Percentiles rank a stretch among this genome's conserved stretches.
These are phyloP conservation scores for Eudorina sp. DNA, from an alignment of 139 green algal genomes.

Conservation along the genomic window DNA sequence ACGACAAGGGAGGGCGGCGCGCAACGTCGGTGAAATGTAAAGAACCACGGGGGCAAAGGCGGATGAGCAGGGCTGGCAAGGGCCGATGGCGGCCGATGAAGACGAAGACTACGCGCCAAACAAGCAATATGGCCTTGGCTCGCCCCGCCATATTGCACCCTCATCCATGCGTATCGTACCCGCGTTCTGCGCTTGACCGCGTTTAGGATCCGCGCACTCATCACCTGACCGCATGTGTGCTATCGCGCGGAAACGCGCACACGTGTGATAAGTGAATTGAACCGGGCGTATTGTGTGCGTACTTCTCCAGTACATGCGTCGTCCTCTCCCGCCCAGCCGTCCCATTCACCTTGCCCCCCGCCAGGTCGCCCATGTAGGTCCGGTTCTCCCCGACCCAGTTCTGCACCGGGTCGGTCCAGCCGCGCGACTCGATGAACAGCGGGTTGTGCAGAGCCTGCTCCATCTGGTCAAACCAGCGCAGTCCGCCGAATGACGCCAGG, in stretches of 20 bases:
- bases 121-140: too few relatives aligned
- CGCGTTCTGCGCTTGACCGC: too few relatives aligned
- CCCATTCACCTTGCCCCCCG: not conserved
- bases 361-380: slow-evolving; percentile 38
- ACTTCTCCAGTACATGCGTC: not conserved
- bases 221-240: too few relatives aligned
- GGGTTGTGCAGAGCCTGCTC: slow-evolving; percentile 69
- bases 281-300: too few relatives aligned
- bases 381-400: slow-evolving; percentile 72
- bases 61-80: not conserved
- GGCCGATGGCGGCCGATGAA: too few relatives aligned
- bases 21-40: too few relatives aligned
- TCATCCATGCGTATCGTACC: too few relatives aligned
- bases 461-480: slow-evolving; percentile 50
- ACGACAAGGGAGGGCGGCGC: too few relatives aligned
- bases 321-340: not conserved
- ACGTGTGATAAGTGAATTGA: not conserved
- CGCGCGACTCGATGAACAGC: slow-evolving; percentile 68
- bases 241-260: not conserved
- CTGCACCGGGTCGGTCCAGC: slow-evolving; percentile 72
- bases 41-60: too few relatives aligned
- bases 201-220: too few relatives aligned
- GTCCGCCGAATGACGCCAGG: slow-evolving; percentile 40
- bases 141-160: too few relatives aligned
- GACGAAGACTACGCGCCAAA: too few relatives aligned